Conservation (phyloP, 2,329 filamentous ascomycete species). For the Xylaria sp. region DNA sequence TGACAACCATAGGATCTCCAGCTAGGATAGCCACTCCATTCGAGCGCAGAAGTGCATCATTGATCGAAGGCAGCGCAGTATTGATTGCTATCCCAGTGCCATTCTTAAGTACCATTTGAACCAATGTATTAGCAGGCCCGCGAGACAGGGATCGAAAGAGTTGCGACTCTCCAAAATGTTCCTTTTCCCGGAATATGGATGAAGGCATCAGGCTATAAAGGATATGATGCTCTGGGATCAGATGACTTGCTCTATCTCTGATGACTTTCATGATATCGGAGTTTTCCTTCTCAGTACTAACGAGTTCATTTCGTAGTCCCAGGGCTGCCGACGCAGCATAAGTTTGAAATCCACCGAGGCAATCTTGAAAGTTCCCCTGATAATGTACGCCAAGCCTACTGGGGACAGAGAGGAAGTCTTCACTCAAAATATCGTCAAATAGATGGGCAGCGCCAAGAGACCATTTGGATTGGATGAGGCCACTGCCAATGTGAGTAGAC, state of each 20-base stretch:
- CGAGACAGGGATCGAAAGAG: constrained; percentile 78
- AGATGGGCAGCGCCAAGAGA: constrained; percentile 89
- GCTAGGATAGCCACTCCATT: constrained; percentile 83
- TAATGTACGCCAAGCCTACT: constrained; percentile 89
- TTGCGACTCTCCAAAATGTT: constrained; percentile 77
- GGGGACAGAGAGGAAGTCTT: constrained; percentile 90
- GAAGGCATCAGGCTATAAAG: constrained; percentile 83
- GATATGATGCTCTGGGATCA: constrained; percentile 82
- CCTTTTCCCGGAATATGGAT: constrained; percentile 80
- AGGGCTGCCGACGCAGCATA: constrained; percentile 91
- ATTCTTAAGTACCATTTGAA: constrained; percentile 72
- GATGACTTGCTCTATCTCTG: constrained; percentile 77
- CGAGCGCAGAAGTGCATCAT: constrained; percentile 81
- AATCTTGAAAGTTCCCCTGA: constrained; percentile 95
- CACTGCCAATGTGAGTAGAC: constrained; percentile 74
- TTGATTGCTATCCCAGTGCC: constrained; percentile 86
- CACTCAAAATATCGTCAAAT: constrained; percentile 84
- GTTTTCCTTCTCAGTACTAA: constrained; percentile 85
- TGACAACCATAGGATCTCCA: constrained; percentile 79
- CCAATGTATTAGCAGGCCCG: constrained; percentile 69
- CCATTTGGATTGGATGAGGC: constrained; percentile 79
- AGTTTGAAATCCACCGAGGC: constrained; percentile 92
- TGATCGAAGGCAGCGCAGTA: constrained; percentile 82
- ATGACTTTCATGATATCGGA: constrained; percentile 93
- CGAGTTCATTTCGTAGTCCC: constrained; percentile 87